Percentiles rank a stretch among this genome's conserved stretches.
phyloP scores from a whole-genome alignment of 495 filamentous ascomycete genomes.

The Penicillium roqueforti region DNA sequence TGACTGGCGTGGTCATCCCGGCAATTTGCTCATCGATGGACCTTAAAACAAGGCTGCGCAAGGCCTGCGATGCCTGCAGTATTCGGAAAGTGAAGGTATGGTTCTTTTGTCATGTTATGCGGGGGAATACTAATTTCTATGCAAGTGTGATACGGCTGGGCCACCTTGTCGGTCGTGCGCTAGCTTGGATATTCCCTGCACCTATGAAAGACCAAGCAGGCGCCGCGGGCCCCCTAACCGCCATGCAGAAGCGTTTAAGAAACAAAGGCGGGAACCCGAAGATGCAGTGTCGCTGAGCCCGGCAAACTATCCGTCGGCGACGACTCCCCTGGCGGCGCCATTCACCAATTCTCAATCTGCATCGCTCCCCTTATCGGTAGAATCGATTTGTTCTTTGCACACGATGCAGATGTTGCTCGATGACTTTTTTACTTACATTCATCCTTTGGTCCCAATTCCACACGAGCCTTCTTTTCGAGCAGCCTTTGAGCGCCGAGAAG shows the following conservation, averaged over 20 bases:
- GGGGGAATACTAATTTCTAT: slow-evolving; percentile 10
- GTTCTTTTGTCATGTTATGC: slow-evolving; percentile 9
- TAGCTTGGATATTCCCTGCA: slow-evolving; percentile 77
- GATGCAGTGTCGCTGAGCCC: slow-evolving; percentile 27
- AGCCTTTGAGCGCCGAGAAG: slow-evolving; percentile 65
- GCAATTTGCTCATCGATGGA: slow-evolving; percentile 33
- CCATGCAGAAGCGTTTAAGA: slow-evolving; percentile 78
- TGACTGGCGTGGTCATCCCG: slow-evolving; percentile 27
- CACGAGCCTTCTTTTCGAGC: slow-evolving; percentile 81
- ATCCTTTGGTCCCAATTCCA: slow-evolving; percentile 79
- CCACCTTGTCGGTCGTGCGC: slow-evolving; percentile 78
- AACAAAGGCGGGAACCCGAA: slow-evolving; percentile 50
- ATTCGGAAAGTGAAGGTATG: slow-evolving; percentile 79
- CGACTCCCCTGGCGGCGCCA: slow-evolving; percentile 21
- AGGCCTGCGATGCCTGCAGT: slow-evolving; percentile 82
- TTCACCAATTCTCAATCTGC: slow-evolving; percentile 22
- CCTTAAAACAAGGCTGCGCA: slow-evolving; percentile 55
- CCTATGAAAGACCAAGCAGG: slow-evolving; percentile 71
- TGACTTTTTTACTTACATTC: slow-evolving; percentile 88
- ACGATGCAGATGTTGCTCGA: slow-evolving; percentile 67
- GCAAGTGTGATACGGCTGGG: slow-evolving; percentile 73
- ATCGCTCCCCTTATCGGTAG: slow-evolving; percentile 47
- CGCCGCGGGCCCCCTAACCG: slow-evolving; percentile 81
- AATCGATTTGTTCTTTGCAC: slow-evolving; percentile 68
- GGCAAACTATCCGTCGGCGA: slow-evolving; percentile 20